phyloP scores from a whole-genome alignment of 495 filamentous ascomycete species.

The Podospora pseudoanserina region DNA sequence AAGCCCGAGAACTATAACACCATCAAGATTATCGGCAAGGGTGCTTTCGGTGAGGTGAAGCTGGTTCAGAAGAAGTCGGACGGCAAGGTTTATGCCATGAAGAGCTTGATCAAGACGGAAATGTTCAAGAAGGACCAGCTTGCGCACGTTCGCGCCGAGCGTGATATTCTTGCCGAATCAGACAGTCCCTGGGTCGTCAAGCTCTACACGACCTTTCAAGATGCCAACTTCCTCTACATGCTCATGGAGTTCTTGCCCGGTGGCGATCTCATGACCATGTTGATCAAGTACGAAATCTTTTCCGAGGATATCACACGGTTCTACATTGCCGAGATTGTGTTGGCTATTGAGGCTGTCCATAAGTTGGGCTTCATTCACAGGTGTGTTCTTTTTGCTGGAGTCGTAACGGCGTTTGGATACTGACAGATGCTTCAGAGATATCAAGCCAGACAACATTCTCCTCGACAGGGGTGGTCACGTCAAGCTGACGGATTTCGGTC shows the following conservation, averaged over 20 bases:
- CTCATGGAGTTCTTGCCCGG: slow-evolving; percentile 99
- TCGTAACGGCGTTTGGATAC: slow-evolving; percentile 1
- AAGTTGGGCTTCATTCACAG: slow-evolving; percentile 95
- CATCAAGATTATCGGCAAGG: slow-evolving; percentile 97
- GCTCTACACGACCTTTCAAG: slow-evolving; percentile 95
- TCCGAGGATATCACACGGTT: slow-evolving; percentile 97
- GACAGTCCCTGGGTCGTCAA: slow-evolving; percentile 99
- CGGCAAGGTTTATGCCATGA: slow-evolving; percentile 95
- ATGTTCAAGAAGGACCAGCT: slow-evolving; percentile 99
- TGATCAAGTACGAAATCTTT: slow-evolving; percentile 99
- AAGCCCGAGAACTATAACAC: slow-evolving; percentile 89
- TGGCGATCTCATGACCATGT: slow-evolving; percentile 99
- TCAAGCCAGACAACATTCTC: slow-evolving; percentile 98
- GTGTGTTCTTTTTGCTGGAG: slow-evolving; percentile 38
- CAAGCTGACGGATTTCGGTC: slow-evolving; percentile 96
- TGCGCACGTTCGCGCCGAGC: slow-evolving; percentile 96
- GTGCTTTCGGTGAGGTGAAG: slow-evolving; percentile 97
- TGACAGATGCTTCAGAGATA: slow-evolving; percentile 56
- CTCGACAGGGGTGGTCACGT: slow-evolving; percentile 94
- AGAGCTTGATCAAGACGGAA: slow-evolving; percentile 95
- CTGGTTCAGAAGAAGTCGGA: slow-evolving; percentile 95
- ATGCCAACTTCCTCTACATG: slow-evolving; percentile 92
- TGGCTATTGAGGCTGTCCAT: slow-evolving; percentile 97
- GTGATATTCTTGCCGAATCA: slow-evolving; percentile 95
- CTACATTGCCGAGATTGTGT: slow-evolving; percentile 97